phyloP scores from a whole-genome alignment of 2,329 filamentous ascomycete species.

The Fusarium hostae region DNA sequence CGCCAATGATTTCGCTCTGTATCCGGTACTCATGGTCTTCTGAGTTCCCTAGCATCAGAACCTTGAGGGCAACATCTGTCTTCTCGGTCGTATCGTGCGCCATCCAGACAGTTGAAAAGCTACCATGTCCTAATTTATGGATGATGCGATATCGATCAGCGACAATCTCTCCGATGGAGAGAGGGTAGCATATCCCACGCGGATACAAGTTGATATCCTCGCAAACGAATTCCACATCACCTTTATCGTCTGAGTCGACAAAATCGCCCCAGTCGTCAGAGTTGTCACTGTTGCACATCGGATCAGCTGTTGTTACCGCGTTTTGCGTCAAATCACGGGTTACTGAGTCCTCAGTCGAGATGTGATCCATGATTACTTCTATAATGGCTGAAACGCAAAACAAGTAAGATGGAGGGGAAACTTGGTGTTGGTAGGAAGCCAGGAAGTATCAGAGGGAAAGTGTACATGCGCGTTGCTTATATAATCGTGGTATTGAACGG shows the following conservation, averaged over 20 bases:
- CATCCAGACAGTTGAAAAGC: not conserved
- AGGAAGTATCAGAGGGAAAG: too few relatives aligned
- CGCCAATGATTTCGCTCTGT: accelerated
- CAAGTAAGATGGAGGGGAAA: too few relatives aligned
- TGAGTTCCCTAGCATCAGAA: not conserved
- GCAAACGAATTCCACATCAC: accelerated
- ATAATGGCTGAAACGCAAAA: too few relatives aligned
- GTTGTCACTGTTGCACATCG: too few relatives aligned
- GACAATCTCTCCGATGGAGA: accelerated
- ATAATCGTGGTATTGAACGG: too few relatives aligned
- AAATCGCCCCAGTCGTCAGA: not conserved
- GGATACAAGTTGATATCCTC: not conserved
- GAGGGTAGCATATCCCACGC: not conserved
- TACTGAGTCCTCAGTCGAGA: too few relatives aligned
- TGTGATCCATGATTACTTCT: too few relatives aligned
- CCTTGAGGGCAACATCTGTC: not conserved
- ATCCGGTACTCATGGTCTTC: accelerated
- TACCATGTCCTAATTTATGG: not conserved
- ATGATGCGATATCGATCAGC: not conserved
- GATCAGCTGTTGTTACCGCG: too few relatives aligned
- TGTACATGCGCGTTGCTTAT: too few relatives aligned
- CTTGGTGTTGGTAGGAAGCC: too few relatives aligned
- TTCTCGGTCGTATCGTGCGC: accelerated
- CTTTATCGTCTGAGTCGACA: not conserved
- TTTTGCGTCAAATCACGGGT: too few relatives aligned